Percentiles rank a stretch among this genome's conserved stretches.
Conservation (phyloP, 306 rosid species). For the Erythrophleum fordii region DNA sequence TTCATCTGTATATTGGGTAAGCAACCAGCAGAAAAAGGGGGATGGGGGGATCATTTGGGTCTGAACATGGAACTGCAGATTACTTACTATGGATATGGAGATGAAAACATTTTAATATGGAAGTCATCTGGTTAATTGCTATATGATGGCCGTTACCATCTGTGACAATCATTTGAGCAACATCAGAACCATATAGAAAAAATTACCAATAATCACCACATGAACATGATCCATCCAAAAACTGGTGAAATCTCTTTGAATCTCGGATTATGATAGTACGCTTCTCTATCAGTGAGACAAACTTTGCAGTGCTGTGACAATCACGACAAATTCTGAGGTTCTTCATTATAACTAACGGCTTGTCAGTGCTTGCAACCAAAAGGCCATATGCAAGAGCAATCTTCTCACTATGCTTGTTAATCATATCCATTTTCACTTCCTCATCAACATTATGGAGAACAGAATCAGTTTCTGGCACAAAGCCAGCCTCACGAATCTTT, state of each 20-base stretch:
- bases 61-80: background rate
- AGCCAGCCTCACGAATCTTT: slow-evolving; percentile 63
- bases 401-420: slow-evolving; percentile 80
- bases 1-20: slow-evolving; percentile 10
- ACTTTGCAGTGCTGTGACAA: slow-evolving; percentile 69
- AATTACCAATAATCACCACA: slow-evolving; percentile 80
- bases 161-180: background rate
- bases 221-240: slow-evolving; percentile 62
- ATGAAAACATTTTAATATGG: background rate
- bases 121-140: slow-evolving; percentile 11
- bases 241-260: slow-evolving; percentile 82
- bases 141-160: background rate
- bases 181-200: background rate
- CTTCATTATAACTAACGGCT: slow-evolving; percentile 61
- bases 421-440: slow-evolving; percentile 67
- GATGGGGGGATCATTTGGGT: background rate
- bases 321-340: slow-evolving; percentile 79
- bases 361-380: slow-evolving; percentile 50
- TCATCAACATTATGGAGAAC: slow-evolving; percentile 72
- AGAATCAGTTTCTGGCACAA: slow-evolving; percentile 62
- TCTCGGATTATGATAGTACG: slow-evolving; percentile 67
- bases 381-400: slow-evolving; percentile 85
- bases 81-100: background rate
- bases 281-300: slow-evolving; percentile 62
- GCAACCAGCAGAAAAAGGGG: background rate